A percentile compares a stretch with the other conserved stretches of the same genome.
phyloP scores from a whole-genome alignment of 805 yeast species.

The Cyberlindnera samutprakarnensis region DNA sequence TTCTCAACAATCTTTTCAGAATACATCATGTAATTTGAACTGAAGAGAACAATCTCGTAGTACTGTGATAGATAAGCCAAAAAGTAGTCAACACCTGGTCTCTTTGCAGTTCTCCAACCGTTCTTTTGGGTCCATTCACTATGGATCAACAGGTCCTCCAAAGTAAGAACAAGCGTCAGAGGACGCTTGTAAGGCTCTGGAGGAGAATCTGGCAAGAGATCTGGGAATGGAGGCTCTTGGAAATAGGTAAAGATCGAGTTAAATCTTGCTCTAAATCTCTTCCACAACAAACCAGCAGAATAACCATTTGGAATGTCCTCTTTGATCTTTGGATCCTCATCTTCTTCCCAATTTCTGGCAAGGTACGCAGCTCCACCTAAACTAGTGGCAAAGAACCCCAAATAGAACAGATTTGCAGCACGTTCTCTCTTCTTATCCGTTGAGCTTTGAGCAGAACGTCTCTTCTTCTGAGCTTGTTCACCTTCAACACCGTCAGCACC shows the following conservation, averaged over 20 bases:
- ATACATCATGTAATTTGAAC: conserved; percentile 78
- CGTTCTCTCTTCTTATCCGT: conserved; percentile 78
- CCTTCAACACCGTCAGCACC: conserved; percentile 9
- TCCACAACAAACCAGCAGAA: conserved; percentile 55
- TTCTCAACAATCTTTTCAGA: conserved; percentile 79
- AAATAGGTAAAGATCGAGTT: conserved; percentile 72
- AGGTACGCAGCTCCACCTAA: conserved; percentile 59
- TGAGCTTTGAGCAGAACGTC: conserved; percentile 58
- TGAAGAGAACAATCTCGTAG: conserved; percentile 90
- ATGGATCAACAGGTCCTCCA: conserved; percentile 88
- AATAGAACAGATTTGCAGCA: conserved; percentile 68
- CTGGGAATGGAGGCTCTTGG: conserved; percentile 90
- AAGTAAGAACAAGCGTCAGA: conserved; percentile 75
- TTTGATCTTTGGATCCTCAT: conserved; percentile 55
- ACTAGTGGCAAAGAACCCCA: conserved; percentile 39
- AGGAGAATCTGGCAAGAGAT: conserved; percentile 85
- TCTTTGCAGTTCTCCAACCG: conserved; percentile 98
- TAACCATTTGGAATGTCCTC: conserved; percentile 58
- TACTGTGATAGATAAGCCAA: conserved; percentile 90
- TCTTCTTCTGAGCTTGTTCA: conserved; percentile 16
- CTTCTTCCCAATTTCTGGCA: conserved; percentile 81
- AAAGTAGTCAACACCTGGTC: conserved; percentile 97
- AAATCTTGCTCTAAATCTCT: conserved; percentile 64
- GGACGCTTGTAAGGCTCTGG: conserved; percentile 92
- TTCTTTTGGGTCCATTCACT: conserved; percentile 84